These are phyloP conservation scores for Dioszegia aurantiaca DNA, from an alignment of 768 basidiomycete species.

Conservation along the genomic window DNA sequence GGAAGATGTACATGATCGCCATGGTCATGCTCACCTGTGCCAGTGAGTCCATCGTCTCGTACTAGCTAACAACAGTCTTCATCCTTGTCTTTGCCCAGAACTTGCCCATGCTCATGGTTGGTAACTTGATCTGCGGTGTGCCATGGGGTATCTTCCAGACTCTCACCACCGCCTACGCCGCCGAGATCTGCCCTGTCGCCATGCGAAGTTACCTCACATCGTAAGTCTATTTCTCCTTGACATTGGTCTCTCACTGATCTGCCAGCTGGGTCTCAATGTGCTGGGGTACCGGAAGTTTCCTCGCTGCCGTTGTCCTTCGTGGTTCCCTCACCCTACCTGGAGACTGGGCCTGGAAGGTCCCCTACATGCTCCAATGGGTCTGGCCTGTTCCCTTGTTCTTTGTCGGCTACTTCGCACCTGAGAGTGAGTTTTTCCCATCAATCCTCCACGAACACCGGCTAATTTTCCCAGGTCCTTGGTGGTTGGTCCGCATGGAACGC, in stretches of 20 bases:
- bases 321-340: conserved; percentile 17
- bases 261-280: conserved; percentile 39
- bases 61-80: conserved; percentile 31
- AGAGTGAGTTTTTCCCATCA: conserved; percentile 17
- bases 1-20: conserved; percentile 18
- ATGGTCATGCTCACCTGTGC: conserved; percentile 17
- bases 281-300: conserved; percentile 33
- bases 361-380: conserved; percentile 29
- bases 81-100: conserved; percentile 30
- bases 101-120: conserved; percentile 22
- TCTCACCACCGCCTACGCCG: conserved; percentile 36
- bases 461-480: conserved; percentile 28
- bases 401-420: conserved; percentile 24
- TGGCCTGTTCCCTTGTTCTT: conserved; percentile 33
- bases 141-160: conserved; percentile 27
- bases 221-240: not conserved
- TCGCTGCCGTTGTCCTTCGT: conserved; percentile 25
- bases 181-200: conserved; percentile 46
- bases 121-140: conserved; percentile 13
- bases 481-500: conserved; percentile 33
- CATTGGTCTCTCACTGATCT: not conserved
- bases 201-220: conserved; percentile 41
- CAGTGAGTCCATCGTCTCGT: not conserved
- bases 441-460: not conserved
- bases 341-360: conserved; percentile 29